phyloP scores from a whole-genome alignment of 371 early-diverging fungal species.

The Mortierella sp. region DNA sequence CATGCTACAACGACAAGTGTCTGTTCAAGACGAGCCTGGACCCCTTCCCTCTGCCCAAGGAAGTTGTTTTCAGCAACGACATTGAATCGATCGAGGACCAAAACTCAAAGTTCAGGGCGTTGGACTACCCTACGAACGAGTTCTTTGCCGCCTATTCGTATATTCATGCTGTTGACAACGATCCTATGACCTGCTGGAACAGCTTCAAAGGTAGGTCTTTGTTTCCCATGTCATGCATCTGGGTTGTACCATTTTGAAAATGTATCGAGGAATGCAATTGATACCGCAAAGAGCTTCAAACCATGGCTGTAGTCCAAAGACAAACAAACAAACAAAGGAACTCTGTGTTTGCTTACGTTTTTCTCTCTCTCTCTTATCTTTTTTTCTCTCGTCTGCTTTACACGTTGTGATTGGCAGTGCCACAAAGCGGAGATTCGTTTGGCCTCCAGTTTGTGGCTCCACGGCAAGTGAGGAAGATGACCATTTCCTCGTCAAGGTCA shows the following conservation, averaged over 20 bases:
- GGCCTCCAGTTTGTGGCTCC: slow-evolving; percentile 66
- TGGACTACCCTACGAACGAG: slow-evolving; percentile 57
- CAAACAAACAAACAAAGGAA: neutral
- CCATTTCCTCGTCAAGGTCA: neutral
- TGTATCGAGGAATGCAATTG: neutral
- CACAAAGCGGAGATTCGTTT: slow-evolving; percentile 66
- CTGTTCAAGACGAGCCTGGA: slow-evolving; percentile 71
- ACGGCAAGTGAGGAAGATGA: slow-evolving; percentile 16
- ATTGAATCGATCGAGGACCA: slow-evolving; percentile 61
- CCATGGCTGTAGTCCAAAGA: neutral
- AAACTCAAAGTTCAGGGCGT: slow-evolving; percentile 55
- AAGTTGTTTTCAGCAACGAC: slow-evolving; percentile 53
- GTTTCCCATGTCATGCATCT: neutral
- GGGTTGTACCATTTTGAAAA: neutral
- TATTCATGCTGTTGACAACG: slow-evolving; percentile 68
- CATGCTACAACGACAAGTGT: slow-evolving; percentile 72
- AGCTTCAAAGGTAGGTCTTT: slow-evolving; percentile 48
- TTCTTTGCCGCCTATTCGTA: slow-evolving; percentile 66
- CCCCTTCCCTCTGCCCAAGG: slow-evolving; percentile 64
- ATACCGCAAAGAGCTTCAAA: neutral
- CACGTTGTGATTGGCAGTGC: slow-evolving; percentile 33
- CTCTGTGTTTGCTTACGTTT: slow-evolving; percentile 11
- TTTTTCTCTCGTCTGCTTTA: neutral
- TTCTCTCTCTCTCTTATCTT: neutral
- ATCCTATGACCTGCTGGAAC: slow-evolving; percentile 72